A percentile compares a stretch with the other conserved stretches of the same genome.
Conservation (phyloP, 345 rosid genomes). For the Sisymbrium altissimum region DNA sequence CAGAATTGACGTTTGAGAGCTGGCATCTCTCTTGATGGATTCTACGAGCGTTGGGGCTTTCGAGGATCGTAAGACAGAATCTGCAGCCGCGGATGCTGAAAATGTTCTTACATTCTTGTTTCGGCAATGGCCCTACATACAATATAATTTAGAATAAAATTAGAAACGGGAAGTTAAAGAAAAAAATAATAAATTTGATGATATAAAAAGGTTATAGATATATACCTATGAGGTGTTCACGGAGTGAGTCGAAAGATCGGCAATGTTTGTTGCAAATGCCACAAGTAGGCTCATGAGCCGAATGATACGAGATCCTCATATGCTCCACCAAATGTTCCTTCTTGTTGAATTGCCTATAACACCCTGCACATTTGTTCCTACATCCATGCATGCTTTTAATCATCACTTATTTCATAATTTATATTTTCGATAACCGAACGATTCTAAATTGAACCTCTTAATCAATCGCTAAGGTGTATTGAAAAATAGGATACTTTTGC, state of each 20-base stretch:
- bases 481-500: no score
- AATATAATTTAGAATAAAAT: neutral
- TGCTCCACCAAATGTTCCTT: slow-evolving; percentile 88
- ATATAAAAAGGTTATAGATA: neutral
- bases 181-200: neutral
- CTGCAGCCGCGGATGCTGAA: slow-evolving; percentile 66
- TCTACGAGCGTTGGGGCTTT: slow-evolving; percentile 51
- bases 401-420: neutral
- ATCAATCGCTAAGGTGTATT: no score
- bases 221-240: slow-evolving; percentile 78
- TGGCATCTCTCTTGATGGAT: slow-evolving; percentile 80
- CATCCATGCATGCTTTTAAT: neutral
- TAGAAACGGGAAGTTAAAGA: neutral
- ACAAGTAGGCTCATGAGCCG: slow-evolving; percentile 77
- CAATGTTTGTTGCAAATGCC: slow-evolving; percentile 74
- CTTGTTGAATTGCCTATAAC: slow-evolving; percentile 80
- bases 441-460: neutral
- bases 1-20: slow-evolving; percentile 33
- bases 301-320: slow-evolving; percentile 72
- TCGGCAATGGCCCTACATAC: slow-evolving; percentile 68
- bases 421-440: neutral
- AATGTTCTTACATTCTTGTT: slow-evolving; percentile 67
- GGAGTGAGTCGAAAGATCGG: slow-evolving; percentile 77
- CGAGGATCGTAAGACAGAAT: slow-evolving; percentile 60
- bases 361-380: slow-evolving; percentile 86